Percentiles rank a stretch among this genome's conserved stretches.
phyloP scores from a whole-genome alignment of 2,329 filamentous ascomycete species.

The Arthroderma sp. region DNA sequence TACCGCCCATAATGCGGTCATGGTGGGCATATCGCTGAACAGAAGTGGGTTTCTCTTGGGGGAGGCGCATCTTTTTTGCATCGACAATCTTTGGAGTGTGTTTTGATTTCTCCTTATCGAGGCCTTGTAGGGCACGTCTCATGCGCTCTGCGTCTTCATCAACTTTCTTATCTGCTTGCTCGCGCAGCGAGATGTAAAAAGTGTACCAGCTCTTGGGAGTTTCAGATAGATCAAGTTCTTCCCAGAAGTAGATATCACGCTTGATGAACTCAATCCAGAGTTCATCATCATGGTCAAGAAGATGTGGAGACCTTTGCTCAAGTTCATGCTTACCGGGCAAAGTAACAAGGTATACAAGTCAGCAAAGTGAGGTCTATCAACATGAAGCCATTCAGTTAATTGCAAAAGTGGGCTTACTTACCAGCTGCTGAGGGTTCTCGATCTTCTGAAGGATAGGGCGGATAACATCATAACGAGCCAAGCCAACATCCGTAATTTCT shows the following conservation, averaged over 20 bases:
- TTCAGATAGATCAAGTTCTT: constrained; percentile 53
- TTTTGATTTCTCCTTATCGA: constrained; percentile 46
- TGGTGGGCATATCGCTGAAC: constrained; percentile 24
- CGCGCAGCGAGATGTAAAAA: constrained; percentile 59
- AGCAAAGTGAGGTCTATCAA: not conserved
- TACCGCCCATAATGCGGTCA: constrained; percentile 25
- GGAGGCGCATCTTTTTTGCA: constrained; percentile 22
- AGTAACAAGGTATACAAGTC: not conserved
- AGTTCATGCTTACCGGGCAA: constrained; percentile 39
- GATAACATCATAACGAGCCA: constrained; percentile 55
- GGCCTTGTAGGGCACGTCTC: constrained; percentile 44
- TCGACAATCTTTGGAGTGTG: constrained; percentile 49
- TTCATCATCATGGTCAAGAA: constrained; percentile 56
- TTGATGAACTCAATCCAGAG: constrained; percentile 71
- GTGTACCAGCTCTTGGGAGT: constrained; percentile 63
- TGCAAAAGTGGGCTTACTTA: constrained; percentile 24
- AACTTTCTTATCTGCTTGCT: constrained; percentile 46
- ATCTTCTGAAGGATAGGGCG: constrained; percentile 58
- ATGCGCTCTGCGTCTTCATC: constrained; percentile 48
- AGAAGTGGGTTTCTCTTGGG: constrained; percentile 21
- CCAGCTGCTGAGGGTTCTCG: constrained; percentile 62
- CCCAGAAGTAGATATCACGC: constrained; percentile 59
- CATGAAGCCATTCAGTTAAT: not conserved
- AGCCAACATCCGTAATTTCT: constrained; percentile 58
- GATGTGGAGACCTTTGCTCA: constrained; percentile 64